Base-by-base conservation (phyloP, 129 eudicot genomes). In the Tagetes erecta region DNA sequence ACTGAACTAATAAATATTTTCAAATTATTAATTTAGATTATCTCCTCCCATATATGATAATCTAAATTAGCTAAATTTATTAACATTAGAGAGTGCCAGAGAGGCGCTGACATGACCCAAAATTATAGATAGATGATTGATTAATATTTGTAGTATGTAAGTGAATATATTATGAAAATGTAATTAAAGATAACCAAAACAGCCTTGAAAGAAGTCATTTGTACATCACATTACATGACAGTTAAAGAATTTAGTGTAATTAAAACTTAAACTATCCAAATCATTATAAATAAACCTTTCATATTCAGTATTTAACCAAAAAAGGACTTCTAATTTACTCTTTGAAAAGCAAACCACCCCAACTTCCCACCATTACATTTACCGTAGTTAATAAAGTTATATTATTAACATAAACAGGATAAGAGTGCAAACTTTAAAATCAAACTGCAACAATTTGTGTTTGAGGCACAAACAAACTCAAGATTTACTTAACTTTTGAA, bases 351-450 rank as follows among this genome's bases (percentile, higher is more conserved):
- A 57, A 57, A 6, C 64, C 64, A 57, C 39, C 38, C 39, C 4
- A 57, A 2, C 64, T 20, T 45, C 38, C 40, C 47, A 39, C 30
- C 46, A 13, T 45, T 67, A 10, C 35, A 14, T 47, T 47, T 30
- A 14, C 5, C 33, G 9, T 37, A 63, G 44, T 33, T 33, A 63
- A 12, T 63, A 58, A 31, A 58, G 3, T 20, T 9, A 51, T n/a
- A 58, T 31, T 31, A 63, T 37, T 4, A 63, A 63, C 30, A 37
- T 38, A 56, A 12, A 63, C 46, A 65, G 12, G 35, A 37, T 65
- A 41, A 2, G 70, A n/a, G 45, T 14, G 46, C 27, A 64, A 37
- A 64, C 71, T 42, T 41, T 27, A 67, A 67, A 14, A 70, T 70
- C 75, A 39, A 50, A 7, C 47, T 50, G 47, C 62, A 52, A 50